A percentile compares a stretch with the other conserved stretches of the same genome.
Conservation (phyloP, 768 basidiomycete genomes). For the Hygrophorus pudorinus region DNA sequence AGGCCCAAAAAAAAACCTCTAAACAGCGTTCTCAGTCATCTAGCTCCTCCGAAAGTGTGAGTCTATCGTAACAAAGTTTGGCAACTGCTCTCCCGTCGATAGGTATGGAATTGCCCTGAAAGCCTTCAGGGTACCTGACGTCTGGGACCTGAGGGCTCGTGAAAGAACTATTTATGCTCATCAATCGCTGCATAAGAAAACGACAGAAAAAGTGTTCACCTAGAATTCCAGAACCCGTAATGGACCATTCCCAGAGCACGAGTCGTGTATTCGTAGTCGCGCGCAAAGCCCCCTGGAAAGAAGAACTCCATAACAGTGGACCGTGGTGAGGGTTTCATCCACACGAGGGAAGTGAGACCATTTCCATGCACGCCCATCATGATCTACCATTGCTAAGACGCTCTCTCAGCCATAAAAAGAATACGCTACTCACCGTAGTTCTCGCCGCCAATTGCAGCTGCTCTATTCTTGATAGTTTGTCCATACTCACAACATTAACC, state of each 20-base stretch:
- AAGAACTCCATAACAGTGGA: slow-evolving; percentile 93
- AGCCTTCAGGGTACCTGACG: slow-evolving; percentile 75
- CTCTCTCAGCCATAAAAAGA: neutral
- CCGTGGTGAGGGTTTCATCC: slow-evolving; percentile 82
- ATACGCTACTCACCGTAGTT: slow-evolving; percentile 56
- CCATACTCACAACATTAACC: slow-evolving; percentile 80
- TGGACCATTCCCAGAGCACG: slow-evolving; percentile 78
- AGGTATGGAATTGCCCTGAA: slow-evolving; percentile 80
- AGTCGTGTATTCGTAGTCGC: slow-evolving; percentile 76
- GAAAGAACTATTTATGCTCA: slow-evolving; percentile 43
- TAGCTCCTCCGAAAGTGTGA: slow-evolving; percentile 48
- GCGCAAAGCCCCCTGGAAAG: slow-evolving; percentile 73
- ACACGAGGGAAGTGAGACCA: slow-evolving; percentile 77
- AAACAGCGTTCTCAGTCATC: slow-evolving; percentile 35
- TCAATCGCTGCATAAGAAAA: slow-evolving; percentile 1
- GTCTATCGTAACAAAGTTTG: slow-evolving; percentile 43
- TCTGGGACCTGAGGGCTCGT: slow-evolving; percentile 63
- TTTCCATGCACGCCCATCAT: slow-evolving; percentile 95
- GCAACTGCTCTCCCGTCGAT: slow-evolving; percentile 67
- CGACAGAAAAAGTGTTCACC: slow-evolving; percentile 28
- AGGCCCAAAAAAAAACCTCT: no score
- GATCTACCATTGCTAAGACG: slow-evolving; percentile 44
- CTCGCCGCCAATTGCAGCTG: slow-evolving; percentile 74
- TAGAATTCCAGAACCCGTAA: slow-evolving; percentile 75
- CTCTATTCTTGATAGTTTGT: slow-evolving; percentile 68